Conservation (phyloP, 2,329 filamentous ascomycete species). For the Fusarium nygamai region DNA sequence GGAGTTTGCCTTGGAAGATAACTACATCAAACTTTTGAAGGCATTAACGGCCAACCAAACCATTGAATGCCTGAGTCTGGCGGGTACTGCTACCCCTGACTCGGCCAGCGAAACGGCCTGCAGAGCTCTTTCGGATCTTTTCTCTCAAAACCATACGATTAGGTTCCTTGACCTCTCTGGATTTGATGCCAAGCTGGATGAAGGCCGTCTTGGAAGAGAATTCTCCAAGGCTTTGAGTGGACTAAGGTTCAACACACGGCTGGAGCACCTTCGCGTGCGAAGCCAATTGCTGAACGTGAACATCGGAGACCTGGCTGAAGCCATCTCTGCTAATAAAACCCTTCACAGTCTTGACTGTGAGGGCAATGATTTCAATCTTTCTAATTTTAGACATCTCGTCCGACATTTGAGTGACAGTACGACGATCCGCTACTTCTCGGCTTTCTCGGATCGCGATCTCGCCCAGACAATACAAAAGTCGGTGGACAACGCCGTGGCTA, state of each 20-base stretch:
- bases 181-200: constrained; percentile 66
- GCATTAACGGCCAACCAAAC: constrained; percentile 61
- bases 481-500: constrained; percentile 44
- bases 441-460: constrained; percentile 52
- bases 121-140: constrained; percentile 59
- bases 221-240: constrained; percentile 62
- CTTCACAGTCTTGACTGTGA: constrained; percentile 65
- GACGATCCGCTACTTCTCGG: constrained; percentile 57
- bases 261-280: constrained; percentile 63
- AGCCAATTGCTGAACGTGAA: constrained; percentile 66
- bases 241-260: constrained; percentile 54
- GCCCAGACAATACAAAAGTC: constrained; percentile 49
- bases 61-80: constrained; percentile 63
- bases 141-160: constrained; percentile 61
- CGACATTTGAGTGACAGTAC: constrained; percentile 55
- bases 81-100: constrained; percentile 62
- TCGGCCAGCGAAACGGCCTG: constrained; percentile 59
- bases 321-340: constrained; percentile 59
- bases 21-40: constrained; percentile 61
- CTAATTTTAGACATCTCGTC: constrained; percentile 59
- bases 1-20: constrained; percentile 63
- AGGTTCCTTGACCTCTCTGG: constrained; percentile 67
- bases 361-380: constrained; percentile 64
- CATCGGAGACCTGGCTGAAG: constrained; percentile 61
- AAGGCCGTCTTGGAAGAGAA: constrained; percentile 64